phyloP scores from a whole-genome alignment of 345 rosid species.

The Microthlaspi erraticum region DNA sequence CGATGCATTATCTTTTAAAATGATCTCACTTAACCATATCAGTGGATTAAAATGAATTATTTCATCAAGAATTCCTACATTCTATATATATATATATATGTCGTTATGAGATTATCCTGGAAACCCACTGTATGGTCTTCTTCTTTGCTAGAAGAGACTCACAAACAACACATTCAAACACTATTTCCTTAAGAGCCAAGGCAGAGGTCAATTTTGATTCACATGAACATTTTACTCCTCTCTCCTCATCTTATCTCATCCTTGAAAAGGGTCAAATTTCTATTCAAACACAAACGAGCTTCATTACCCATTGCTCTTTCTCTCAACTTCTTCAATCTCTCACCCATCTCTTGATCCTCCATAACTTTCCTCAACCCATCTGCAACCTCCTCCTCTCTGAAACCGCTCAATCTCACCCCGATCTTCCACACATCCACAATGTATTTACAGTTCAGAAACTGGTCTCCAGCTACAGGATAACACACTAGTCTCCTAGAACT shows the following conservation, averaged over 20 bases:
- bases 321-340: slow-evolving; percentile 48
- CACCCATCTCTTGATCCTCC: slow-evolving; percentile 54
- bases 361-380: slow-evolving; percentile 53
- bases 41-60: too few relatives aligned
- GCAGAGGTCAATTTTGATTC: too few relatives aligned
- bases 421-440: slow-evolving; percentile 65
- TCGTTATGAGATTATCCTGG: too few relatives aligned
- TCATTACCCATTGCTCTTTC: slow-evolving; percentile 49
- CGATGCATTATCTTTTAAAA: too few relatives aligned
- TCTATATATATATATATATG: too few relatives aligned
- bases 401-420: slow-evolving; percentile 58
- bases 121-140: too few relatives aligned
- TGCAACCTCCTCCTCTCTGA: slow-evolving; percentile 52
- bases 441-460: slow-evolving; percentile 69
- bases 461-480: slow-evolving; percentile 83
- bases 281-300: slow-evolving; percentile 18
- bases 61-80: too few relatives aligned
- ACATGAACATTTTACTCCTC: too few relatives aligned
- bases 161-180: too few relatives aligned
- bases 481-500: slow-evolving; percentile 56
- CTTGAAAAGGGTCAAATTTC: slow-evolving; percentile 5
- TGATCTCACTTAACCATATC: too few relatives aligned
- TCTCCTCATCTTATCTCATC: neutral
- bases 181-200: too few relatives aligned
- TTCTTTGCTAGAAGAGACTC: too few relatives aligned